These are phyloP conservation scores for Tardiomyces depauwii DNA, from an alignment of 1,139 yeast species.

Conservation along the genomic window DNA sequence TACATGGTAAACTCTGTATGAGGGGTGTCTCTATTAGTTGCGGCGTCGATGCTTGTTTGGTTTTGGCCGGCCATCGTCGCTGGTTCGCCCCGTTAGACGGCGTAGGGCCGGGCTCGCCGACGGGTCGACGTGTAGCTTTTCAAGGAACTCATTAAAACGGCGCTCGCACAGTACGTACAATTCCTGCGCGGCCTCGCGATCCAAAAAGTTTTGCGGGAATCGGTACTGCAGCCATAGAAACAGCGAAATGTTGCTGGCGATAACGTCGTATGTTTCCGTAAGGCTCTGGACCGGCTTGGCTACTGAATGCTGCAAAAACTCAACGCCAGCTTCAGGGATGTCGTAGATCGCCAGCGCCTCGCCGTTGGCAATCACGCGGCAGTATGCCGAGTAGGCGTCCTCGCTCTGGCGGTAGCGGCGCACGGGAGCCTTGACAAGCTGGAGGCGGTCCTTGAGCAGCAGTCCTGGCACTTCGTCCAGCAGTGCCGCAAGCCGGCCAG, in stretches of 20 bases:
- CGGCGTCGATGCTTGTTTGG: no score
- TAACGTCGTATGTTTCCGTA: neutral
- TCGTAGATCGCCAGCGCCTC: conserved; percentile 11
- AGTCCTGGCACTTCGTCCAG: neutral
- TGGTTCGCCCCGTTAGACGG: no score
- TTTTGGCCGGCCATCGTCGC: no score
- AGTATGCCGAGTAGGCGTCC: conserved; percentile 2
- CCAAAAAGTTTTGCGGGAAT: conserved; percentile 73
- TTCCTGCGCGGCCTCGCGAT: conserved; percentile 62
- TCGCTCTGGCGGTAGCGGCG: neutral
- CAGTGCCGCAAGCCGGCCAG: neutral
- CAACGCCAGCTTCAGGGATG: conserved; percentile 9
- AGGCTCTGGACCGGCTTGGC: neutral
- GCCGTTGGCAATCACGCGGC: conserved; percentile 15
- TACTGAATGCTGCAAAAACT: neutral
- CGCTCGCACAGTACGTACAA: conserved; percentile 34
- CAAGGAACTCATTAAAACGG: conserved; percentile 14
- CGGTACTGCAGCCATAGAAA: conserved; percentile 83
- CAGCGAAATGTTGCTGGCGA: conserved; percentile 28
- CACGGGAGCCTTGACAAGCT: neutral
- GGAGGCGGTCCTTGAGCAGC: neutral
- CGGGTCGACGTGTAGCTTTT: neutral
- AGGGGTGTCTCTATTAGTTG: no score
- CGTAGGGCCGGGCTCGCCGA: neutral
- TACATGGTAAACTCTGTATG: no score